Evolutionary conservation across 345 rosid species (phyloP).

Genomic region (Ailanthus altissimus): DNA sequence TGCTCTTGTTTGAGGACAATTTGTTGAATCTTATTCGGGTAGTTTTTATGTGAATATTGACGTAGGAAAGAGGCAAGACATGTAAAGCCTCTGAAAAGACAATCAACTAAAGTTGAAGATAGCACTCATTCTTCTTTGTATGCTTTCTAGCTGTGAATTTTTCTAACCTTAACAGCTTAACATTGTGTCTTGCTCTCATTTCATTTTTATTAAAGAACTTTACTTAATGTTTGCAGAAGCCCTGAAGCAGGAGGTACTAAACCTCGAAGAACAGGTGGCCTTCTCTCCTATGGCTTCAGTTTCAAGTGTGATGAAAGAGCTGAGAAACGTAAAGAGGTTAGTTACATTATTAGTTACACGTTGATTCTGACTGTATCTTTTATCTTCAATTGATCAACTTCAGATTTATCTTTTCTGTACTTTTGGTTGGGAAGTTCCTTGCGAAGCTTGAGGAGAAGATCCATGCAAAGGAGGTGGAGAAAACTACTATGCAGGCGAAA

Average conservation of each 20-base stretch:
- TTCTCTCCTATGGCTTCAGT: slow-evolving; percentile 47
- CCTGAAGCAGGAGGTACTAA: slow-evolving; percentile 30
- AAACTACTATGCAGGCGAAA: slow-evolving; percentile 38
- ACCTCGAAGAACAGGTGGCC: slow-evolving; percentile 33
- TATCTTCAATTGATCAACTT: not conserved
- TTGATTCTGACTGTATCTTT: not conserved
- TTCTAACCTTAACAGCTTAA: too few relatives aligned
- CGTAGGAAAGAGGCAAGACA: not conserved
- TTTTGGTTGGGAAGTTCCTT: slow-evolving; percentile 32
- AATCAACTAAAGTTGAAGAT: slow-evolving; percentile 10
- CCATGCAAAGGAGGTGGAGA: slow-evolving; percentile 45
- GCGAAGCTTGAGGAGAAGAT: slow-evolving; percentile 48
- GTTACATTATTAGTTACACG: slow-evolving; percentile 8
- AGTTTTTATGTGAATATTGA: not conserved
- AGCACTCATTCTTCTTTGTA: not conserved
- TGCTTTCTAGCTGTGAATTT: not conserved
- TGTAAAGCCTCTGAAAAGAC: slow-evolving; percentile 8
- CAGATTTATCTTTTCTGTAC: slow-evolving; percentile 8
- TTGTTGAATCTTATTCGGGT: not conserved
- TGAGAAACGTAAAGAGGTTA: slow-evolving; percentile 48
- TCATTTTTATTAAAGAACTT: not conserved
- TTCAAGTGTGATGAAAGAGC: slow-evolving; percentile 50
- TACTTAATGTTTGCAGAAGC: slow-evolving; percentile 26
- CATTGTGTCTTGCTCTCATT: not conserved
- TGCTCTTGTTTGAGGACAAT: too few relatives aligned